Evolutionary conservation across 257 asterid genomes (phyloP).

Genomic region (Datura wrightii): DNA sequence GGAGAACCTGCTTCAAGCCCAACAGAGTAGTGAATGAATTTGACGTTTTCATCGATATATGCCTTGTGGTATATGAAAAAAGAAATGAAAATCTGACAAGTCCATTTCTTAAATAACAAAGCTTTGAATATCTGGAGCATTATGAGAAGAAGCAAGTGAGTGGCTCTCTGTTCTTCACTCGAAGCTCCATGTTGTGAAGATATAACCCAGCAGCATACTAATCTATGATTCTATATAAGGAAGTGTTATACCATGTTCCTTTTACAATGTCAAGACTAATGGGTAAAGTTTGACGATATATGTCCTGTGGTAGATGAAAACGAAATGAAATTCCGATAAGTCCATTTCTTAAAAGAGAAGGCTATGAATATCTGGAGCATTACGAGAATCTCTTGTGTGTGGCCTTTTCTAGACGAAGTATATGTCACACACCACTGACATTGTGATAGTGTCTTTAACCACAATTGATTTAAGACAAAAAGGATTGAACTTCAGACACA

Average conservation of each 20-base stretch:
- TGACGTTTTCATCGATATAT: slow-evolving; percentile 24
- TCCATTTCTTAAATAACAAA: slow-evolving; percentile 36
- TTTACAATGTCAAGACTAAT: background rate
- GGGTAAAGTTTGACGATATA: too few species aligned
- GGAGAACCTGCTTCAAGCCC: background rate
- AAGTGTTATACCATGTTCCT: background rate
- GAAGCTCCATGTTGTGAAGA: slow-evolving; percentile 36
- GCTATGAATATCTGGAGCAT: slow-evolving; percentile 42
- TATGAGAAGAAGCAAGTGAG: slow-evolving; percentile 47
- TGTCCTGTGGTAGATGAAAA: background rate
- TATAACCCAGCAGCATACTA: background rate
- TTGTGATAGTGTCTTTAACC: too few species aligned
- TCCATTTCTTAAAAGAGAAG: slow-evolving; percentile 37
- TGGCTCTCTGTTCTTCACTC: slow-evolving; percentile 46
- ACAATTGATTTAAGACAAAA: too few species aligned
- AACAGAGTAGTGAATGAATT: background rate
- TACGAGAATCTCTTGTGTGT: slow-evolving; percentile 35
- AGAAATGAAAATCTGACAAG: slow-evolving; percentile 23
- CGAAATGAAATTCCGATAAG: slow-evolving; percentile 24
- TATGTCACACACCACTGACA: too few species aligned
- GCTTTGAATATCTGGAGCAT: slow-evolving; percentile 42
- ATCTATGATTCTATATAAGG: background rate
- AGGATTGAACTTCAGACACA: too few species aligned
- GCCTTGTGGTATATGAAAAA: slow-evolving; percentile 26
- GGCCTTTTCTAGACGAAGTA: too few species aligned